These are phyloP conservation scores for Camillea tinctor DNA, from an alignment of 2,329 filamentous ascomycete genomes.

Conservation along the genomic window DNA sequence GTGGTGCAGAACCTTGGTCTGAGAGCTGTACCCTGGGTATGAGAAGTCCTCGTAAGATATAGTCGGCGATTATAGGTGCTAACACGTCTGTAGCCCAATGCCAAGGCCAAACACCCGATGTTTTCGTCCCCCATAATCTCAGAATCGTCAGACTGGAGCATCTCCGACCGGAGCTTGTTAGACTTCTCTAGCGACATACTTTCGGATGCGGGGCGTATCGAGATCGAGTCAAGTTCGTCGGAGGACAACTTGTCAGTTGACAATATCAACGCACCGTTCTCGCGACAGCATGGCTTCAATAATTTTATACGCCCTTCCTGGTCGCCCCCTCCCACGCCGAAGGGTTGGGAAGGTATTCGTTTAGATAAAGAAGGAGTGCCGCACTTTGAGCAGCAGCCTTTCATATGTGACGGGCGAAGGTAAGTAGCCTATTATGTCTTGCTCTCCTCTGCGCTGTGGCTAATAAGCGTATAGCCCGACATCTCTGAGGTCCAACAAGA, in stretches of 20 bases:
- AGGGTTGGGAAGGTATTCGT: slow-evolving; percentile 5
- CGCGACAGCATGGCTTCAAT: slow-evolving; percentile 3
- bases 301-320: slow-evolving; percentile 15
- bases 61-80: slow-evolving; percentile 4
- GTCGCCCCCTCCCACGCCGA: slow-evolving; percentile 24
- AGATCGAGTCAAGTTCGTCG: slow-evolving; percentile 6
- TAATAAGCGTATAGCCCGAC: slow-evolving; percentile 7
- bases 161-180: slow-evolving; percentile 7
- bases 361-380: slow-evolving; percentile 7
- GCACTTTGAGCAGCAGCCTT: slow-evolving; percentile 14
- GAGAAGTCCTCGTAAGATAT: slow-evolving; percentile 6
- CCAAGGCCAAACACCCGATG: not conserved
- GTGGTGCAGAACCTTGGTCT: slow-evolving; percentile 42
- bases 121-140: slow-evolving; percentile 9
- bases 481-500: slow-evolving; percentile 8
- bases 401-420: slow-evolving; percentile 13
- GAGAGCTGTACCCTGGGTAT: slow-evolving; percentile 38
- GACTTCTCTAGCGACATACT: slow-evolving; percentile 10
- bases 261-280: slow-evolving; percentile 1
- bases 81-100: slow-evolving; percentile 13
- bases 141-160: not conserved
- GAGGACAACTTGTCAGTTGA: slow-evolving; percentile 1
- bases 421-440: slow-evolving; percentile 7
- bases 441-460: not conserved
- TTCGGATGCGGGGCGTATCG: slow-evolving; percentile 2